These are phyloP conservation scores for Eustoma russellianum DNA, from an alignment of 257 asterid species.

Conservation along the genomic window DNA sequence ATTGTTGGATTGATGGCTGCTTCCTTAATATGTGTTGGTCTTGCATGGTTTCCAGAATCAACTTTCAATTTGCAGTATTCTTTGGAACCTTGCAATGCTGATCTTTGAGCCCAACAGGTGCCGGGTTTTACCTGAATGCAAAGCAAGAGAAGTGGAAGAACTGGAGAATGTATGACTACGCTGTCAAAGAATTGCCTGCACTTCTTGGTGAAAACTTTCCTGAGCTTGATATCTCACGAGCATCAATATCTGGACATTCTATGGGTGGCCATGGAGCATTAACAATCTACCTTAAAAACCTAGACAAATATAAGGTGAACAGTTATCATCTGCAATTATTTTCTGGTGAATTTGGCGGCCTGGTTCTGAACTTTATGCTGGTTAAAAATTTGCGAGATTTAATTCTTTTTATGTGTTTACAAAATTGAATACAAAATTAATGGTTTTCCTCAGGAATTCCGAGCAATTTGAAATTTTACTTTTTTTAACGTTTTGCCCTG, in stretches of 20 bases:
- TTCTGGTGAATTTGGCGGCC: not conserved
- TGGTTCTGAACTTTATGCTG: not conserved
- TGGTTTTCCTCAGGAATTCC: not conserved
- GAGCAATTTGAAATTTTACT: too few species aligned
- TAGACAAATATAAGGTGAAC: constrained; percentile 84
- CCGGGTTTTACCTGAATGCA: constrained; percentile 97
- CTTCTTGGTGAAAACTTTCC: constrained; percentile 70
- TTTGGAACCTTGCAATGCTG: not conserved
- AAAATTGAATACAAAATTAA: constrained; percentile 2
- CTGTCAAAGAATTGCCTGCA: constrained; percentile 88
- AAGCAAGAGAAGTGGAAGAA: constrained; percentile 98
- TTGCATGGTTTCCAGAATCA: constrained; percentile 1
- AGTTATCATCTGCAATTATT: not conserved
- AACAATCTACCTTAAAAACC: constrained; percentile 77
- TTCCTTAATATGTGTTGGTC: not conserved
- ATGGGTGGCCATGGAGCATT: constrained; percentile 99
- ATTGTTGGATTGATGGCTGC: not conserved
- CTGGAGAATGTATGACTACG: constrained; percentile 95
- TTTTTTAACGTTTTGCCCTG: too few species aligned
- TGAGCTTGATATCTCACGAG: constrained; percentile 73
- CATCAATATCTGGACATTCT: constrained; percentile 92
- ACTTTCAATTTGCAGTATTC: not conserved
- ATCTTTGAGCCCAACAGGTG: constrained; percentile 38
- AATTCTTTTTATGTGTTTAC: not conserved
- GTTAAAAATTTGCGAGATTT: constrained; percentile 2